These are phyloP conservation scores for Infundibulicybe gibba DNA, from an alignment of 768 basidiomycete species.

Conservation along the genomic window DNA sequence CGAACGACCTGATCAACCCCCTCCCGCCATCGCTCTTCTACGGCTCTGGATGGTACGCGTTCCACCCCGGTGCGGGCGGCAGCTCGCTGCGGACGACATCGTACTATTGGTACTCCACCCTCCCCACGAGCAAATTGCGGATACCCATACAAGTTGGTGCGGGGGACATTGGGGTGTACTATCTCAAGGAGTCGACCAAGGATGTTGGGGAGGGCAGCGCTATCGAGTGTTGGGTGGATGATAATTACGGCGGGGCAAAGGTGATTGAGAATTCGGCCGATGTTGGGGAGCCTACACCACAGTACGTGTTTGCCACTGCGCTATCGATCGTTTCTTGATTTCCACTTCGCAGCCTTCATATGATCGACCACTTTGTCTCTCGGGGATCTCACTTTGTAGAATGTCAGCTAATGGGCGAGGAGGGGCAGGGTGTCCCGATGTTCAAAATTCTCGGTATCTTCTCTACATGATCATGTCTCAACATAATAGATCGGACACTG, in stretches of 20 bases:
- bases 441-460: slow-evolving; percentile 95
- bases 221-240: slow-evolving; percentile 96
- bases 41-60: slow-evolving; percentile 86
- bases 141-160: slow-evolving; percentile 84
- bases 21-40: slow-evolving; percentile 92
- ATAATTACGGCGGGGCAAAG: slow-evolving; percentile 79
- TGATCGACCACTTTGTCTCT: slow-evolving; percentile 87
- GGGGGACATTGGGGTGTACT: slow-evolving; percentile 93
- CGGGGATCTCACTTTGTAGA: slow-evolving; percentile 76
- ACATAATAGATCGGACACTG: too few species aligned
- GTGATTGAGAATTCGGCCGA: slow-evolving; percentile 67
- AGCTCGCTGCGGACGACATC: slow-evolving; percentile 56
- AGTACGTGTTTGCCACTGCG: slow-evolving; percentile 44
- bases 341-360: slow-evolving; percentile 50
- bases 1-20: slow-evolving; percentile 98
- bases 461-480: slow-evolving; percentile 54
- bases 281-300: slow-evolving; percentile 54
- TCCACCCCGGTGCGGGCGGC: slow-evolving; percentile 52
- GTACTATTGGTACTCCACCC: slow-evolving; percentile 92
- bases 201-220: slow-evolving; percentile 70
- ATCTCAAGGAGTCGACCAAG: slow-evolving; percentile 65
- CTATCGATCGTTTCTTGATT: slow-evolving; percentile 2
- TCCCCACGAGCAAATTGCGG: slow-evolving; percentile 78
- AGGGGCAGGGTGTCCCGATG: slow-evolving; percentile 70
- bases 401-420: slow-evolving; percentile 82